These are phyloP conservation scores for Diplogelasinospora grovesii DNA, from an alignment of 495 filamentous ascomycete genomes.

Conservation along the genomic window DNA sequence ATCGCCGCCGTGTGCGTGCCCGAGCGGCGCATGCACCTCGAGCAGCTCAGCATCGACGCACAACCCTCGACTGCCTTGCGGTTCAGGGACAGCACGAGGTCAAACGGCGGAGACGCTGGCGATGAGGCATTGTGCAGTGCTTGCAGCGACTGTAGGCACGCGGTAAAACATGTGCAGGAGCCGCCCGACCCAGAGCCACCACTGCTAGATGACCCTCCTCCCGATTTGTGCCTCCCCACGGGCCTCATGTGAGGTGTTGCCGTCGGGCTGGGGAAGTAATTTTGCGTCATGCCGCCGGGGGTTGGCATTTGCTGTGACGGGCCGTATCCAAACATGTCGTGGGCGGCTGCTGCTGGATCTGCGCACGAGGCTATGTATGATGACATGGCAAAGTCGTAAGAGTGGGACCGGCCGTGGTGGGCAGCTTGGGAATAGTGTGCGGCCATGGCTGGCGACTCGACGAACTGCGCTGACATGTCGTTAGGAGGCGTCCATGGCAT, in stretches of 20 bases:
- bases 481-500: constrained; percentile 33
- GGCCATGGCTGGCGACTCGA: constrained; percentile 23
- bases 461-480: constrained; percentile 23
- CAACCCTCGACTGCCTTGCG: constrained; percentile 44
- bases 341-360: constrained; percentile 14
- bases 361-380: constrained; percentile 16
- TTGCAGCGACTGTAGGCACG: constrained; percentile 39
- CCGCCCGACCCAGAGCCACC: constrained; percentile 16
- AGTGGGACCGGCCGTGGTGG: constrained; percentile 28
- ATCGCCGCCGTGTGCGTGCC: constrained; percentile 38
- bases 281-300: constrained; percentile 24
- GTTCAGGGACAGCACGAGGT: constrained; percentile 38
- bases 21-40: constrained; percentile 32
- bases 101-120: constrained; percentile 32
- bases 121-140: constrained; percentile 40
- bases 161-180: constrained; percentile 40
- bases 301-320: constrained; percentile 24
- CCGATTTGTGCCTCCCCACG: constrained; percentile 26
- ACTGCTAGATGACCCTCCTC: constrained; percentile 11
- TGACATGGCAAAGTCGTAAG: constrained; percentile 30
- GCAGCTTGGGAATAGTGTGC: constrained; percentile 13
- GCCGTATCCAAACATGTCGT: constrained; percentile 25
- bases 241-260: constrained; percentile 27
- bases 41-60: constrained; percentile 37
- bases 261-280: constrained; percentile 33